These are phyloP conservation scores for Pouteria glomerata DNA, from an alignment of 148 eudicot species.

Conservation along the genomic window DNA sequence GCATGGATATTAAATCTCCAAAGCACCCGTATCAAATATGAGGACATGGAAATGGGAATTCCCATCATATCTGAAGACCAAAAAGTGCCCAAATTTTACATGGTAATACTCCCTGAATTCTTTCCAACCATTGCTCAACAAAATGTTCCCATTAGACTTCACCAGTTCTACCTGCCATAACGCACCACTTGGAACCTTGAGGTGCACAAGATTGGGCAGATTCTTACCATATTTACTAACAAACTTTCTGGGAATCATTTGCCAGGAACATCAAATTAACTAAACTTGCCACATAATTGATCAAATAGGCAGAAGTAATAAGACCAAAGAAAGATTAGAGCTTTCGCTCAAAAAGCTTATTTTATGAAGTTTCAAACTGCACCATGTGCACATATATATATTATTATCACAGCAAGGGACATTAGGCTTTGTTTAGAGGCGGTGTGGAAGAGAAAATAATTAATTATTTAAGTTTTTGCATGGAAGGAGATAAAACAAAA, in stretches of 20 bases:
- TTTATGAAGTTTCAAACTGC: too few species aligned
- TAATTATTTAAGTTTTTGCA: too few species aligned
- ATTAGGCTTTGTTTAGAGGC: too few species aligned
- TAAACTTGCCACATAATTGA: too few species aligned
- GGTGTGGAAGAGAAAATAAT: too few species aligned
- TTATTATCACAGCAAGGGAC: too few species aligned
- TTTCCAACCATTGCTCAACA: constrained; percentile 38
- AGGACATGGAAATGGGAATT: constrained; percentile 24
- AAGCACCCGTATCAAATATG: constrained; percentile 31
- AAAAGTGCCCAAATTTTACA: constrained; percentile 22
- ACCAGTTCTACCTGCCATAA: constrained; percentile 27
- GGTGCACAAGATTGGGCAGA: constrained; percentile 9
- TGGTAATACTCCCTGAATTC: constrained; percentile 26
- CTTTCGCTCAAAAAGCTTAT: too few species aligned
- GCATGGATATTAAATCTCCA: constrained; percentile 38
- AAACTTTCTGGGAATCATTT: constrained; percentile 34
- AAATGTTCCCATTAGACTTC: constrained; percentile 17
- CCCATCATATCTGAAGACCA: constrained; percentile 27
- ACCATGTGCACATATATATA: too few species aligned
- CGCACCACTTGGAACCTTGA: constrained; percentile 28
- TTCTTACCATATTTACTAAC: constrained; percentile 15
- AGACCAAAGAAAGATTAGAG: too few species aligned
- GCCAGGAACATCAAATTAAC: constrained; percentile 6
- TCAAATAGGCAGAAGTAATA: too few species aligned
- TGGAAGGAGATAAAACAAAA: too few species aligned